A percentile compares a stretch with the other conserved stretches of the same genome.
Evolutionary conservation across 148 eudicot species (phyloP).

Genomic region (Rhododendron kiyosumense): DNA sequence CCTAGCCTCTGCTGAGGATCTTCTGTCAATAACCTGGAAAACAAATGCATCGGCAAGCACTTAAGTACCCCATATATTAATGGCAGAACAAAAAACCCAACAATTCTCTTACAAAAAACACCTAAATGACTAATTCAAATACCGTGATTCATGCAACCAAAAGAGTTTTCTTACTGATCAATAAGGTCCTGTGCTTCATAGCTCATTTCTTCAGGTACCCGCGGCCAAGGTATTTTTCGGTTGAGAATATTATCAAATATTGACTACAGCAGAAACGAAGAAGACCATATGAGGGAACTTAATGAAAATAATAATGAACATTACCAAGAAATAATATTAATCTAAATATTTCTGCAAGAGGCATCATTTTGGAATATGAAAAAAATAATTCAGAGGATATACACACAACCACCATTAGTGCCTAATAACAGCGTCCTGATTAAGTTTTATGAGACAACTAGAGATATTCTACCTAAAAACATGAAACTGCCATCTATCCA

Average conservation of each 20-base stretch:
- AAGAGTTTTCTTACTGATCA: conserved; percentile 57
- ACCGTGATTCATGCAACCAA: background rate
- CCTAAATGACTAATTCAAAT: background rate
- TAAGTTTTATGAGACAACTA: background rate
- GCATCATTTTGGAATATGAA: background rate
- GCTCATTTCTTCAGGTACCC: conserved; percentile 92
- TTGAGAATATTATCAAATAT: conserved; percentile 97
- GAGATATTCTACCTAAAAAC: background rate
- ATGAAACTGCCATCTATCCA: background rate
- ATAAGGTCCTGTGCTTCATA: conserved; percentile 75
- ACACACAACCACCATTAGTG: background rate
- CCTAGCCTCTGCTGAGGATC: conserved; percentile 97
- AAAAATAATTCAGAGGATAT: background rate
- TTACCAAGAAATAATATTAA: background rate
- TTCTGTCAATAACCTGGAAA: conserved; percentile 71
- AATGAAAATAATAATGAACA: background rate
- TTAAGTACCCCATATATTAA: background rate
- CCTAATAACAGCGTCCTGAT: background rate
- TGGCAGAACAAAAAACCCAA: background rate
- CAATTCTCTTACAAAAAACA: background rate
- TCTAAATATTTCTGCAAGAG: background rate
- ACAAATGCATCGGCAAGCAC: background rate
- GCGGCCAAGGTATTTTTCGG: conserved; percentile 92
- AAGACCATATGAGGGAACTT: background rate
- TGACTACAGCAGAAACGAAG: conserved; percentile 37